Base-by-base conservation (phyloP, 345 rosid genomes). In the Gossypium stocksii region DNA sequence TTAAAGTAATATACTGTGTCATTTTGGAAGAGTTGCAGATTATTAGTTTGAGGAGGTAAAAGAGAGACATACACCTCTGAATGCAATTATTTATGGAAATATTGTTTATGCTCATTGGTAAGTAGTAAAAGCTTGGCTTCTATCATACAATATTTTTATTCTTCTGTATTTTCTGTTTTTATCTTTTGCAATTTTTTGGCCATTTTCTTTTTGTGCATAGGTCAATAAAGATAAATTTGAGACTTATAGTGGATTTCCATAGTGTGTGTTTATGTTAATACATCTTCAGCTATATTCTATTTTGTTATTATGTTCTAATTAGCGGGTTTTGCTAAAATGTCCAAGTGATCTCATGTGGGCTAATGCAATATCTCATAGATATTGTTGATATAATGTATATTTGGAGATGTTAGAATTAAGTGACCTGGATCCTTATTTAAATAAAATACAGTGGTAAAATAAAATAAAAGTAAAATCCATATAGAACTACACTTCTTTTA, bases 11-110 rank as follows among this genome's bases (percentile, higher is more conserved):
- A 73, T 82, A 58, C 77, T 82, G n/a, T 74, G 49, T 72, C 77
- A 63, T 64, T 86, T 71, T 77, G 89, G 91, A 91, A 95, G 99
- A 86, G 98, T 91, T 90, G 99, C 97, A 87, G 98, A 89, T 77
- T 79, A 75, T 72, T 95, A 96, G 97, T 95, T 93, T 78, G 80
- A 77, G 82, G 91, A 95, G 81, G 99, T 96, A 43, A 93, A 82
- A 77, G 86, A 76, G 81, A 87, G 69, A 76, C 91, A 82, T 82
- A 71, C 82, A 60, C 72, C 83, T 38, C 80, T 95, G 80, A 90
- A 93, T 74, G 91, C 88, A n/a, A 89, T 90, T 75, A 91, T 95
- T 53, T 95, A 93, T 70, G 94, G 97, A 25, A 95, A 85, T 67
- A 93, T 95, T 70, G 89, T 95, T 76, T 95, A 95, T 81, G 94